Evolutionary conservation across 495 filamentous ascomycete genomes (phyloP), one percentile per base, ranked within the genome.

Genomic region (Neurospora sp.): DNA sequence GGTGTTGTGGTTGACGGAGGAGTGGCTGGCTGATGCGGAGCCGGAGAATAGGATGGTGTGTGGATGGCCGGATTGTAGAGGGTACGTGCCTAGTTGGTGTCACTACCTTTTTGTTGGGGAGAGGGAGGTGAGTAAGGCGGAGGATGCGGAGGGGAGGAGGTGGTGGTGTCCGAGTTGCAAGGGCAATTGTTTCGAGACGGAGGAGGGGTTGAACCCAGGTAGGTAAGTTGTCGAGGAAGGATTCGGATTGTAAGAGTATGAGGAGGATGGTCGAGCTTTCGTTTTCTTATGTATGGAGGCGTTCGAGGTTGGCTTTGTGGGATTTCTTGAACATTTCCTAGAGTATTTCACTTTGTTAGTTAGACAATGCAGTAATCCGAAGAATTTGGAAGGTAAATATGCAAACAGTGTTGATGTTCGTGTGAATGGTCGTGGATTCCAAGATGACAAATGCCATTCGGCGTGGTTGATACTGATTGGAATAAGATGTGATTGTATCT

Each of bases 41-140:
- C 74, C 34, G 31, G 4, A 37, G 1, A 10, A 19, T 13, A 70
- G 69, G 24, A 36, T 45, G 40, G 59, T 38, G 17, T 77, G 76
- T 43, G 76, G 40, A 11, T 77, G 76, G 76, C 72, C 76, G 4
- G 76, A 77, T 42, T 77, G 76, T n/a, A 48, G 45, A 19, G 70
- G 21, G 4, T 75, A 71, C 11, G 11, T 77, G 11, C 74, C 76
- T 0, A 17, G 21, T 34, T 72, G 62, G 31, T 77, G 74, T 2
- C 0, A 4, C 3, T 71, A 59, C 36, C 31, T 34, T 0, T 17
- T 66, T 19, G 15, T 17, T 31, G 54, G 54, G 24, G 7, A 66
- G 54, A 66, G 15, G 24, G 54, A 66, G 54, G 54, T 66, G 15
- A 31, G 24, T 34, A 15, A 19, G 4, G n/a, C 4, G 28, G 19